These are phyloP conservation scores for Kodamaea restingae DNA, from an alignment of 805 yeast species.

Conservation along the genomic window DNA sequence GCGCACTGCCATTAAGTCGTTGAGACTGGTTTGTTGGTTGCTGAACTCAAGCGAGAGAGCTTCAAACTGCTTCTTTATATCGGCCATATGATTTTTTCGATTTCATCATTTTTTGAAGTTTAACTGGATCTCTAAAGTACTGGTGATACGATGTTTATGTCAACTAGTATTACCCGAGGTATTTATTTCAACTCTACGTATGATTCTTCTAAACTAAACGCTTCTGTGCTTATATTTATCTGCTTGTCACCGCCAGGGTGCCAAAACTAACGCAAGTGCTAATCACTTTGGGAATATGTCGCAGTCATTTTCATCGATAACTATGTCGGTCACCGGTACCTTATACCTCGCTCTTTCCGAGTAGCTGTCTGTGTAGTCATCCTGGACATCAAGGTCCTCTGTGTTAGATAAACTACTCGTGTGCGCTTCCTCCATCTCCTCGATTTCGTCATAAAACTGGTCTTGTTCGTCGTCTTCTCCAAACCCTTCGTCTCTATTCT, in stretches of 20 bases:
- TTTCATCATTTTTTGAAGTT: not conserved
- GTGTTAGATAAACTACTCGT: not conserved
- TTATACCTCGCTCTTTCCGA: constrained; percentile 24
- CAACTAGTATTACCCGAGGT: no score
- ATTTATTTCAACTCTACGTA: no score
- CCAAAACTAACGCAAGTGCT: not conserved
- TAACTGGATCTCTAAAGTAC: no score
- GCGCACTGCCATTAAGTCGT: constrained; percentile 63
- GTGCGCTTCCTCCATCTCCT: constrained; percentile 15
- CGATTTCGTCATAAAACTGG: constrained; percentile 1
- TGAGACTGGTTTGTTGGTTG: constrained; percentile 42
- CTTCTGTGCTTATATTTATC: no score
- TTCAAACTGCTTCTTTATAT: constrained; percentile 35
- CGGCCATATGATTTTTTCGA: constrained; percentile 5
- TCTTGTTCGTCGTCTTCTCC: no score
- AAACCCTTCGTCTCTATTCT: no score
- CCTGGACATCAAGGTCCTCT: constrained; percentile 19
- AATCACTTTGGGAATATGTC: constrained; percentile 23
- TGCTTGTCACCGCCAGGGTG: no score
- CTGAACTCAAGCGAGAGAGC: constrained; percentile 43
- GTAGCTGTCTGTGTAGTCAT: constrained; percentile 18
- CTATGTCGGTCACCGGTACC: constrained; percentile 41
- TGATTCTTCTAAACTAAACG: no score
- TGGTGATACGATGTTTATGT: no score
- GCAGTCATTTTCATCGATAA: constrained; percentile 32